phyloP scores from a whole-genome alignment of 805 yeast species.

The Yamadazyma takamatsuzukensis region DNA sequence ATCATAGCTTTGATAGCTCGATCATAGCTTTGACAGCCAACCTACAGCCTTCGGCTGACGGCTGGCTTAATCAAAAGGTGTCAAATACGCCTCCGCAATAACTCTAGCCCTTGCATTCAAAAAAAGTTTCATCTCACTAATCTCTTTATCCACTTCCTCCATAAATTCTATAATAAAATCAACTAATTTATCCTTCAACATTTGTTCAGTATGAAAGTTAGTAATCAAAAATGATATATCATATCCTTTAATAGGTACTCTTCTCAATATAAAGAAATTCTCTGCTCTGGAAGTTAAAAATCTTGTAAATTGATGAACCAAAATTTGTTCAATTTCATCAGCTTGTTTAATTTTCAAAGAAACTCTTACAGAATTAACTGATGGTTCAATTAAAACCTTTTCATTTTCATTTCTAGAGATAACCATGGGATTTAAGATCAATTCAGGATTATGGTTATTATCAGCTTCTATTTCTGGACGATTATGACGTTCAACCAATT shows the following conservation, averaged over 20 bases:
- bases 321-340: constrained; percentile 91
- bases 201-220: constrained; percentile 89
- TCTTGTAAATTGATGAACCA: constrained; percentile 92
- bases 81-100: constrained; percentile 92
- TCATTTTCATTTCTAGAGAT: constrained; percentile 93
- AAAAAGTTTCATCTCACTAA: constrained; percentile 96
- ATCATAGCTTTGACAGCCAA: too few species aligned
- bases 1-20: too few species aligned
- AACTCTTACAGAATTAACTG: constrained; percentile 87
- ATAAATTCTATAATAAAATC: constrained; percentile 97
- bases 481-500: constrained; percentile 94
- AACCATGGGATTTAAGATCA: constrained; percentile 81
- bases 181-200: constrained; percentile 92
- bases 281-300: constrained; percentile 96
- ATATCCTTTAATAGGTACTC: constrained; percentile 86
- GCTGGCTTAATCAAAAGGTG: constrained; percentile 71
- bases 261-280: constrained; percentile 83
- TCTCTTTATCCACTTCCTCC: constrained; percentile 99
- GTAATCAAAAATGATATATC: constrained; percentile 92
- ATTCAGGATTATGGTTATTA: constrained; percentile 68
- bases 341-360: constrained; percentile 94
- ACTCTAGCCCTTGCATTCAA: constrained; percentile 97
- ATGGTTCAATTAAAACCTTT: constrained; percentile 86
- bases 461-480: constrained; percentile 92
- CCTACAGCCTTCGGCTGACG: too few species aligned